These are phyloP conservation scores for Imleria badia DNA, from an alignment of 768 basidiomycete species.

Conservation along the genomic window DNA sequence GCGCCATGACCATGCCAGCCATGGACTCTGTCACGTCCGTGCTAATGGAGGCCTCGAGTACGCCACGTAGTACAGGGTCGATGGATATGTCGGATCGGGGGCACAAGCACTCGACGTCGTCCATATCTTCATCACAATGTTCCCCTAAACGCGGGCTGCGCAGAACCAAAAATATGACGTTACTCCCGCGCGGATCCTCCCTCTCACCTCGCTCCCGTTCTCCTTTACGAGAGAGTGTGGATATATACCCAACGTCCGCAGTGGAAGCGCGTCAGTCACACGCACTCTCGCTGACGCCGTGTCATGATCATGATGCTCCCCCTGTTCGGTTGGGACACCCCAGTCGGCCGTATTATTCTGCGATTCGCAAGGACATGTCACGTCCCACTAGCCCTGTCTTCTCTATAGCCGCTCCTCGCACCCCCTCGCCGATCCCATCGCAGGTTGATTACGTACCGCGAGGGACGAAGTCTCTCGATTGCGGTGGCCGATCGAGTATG, in stretches of 20 bases:
- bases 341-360: constrained; percentile 53
- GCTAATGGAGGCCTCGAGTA: constrained; percentile 19
- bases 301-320: constrained; percentile 21
- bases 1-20: constrained; percentile 12
- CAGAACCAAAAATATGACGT: constrained; percentile 38
- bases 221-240: constrained; percentile 23
- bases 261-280: constrained; percentile 22
- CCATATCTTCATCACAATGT: constrained; percentile 24
- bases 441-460: constrained; percentile 24
- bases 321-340: constrained; percentile 49
- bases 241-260: constrained; percentile 14
- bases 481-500: constrained; percentile 20
- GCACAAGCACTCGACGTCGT: constrained; percentile 21
- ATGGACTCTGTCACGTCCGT: constrained; percentile 23
- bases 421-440: constrained; percentile 27
- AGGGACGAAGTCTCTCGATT: constrained; percentile 36
- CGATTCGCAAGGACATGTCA: constrained; percentile 49
- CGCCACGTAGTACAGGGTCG: constrained; percentile 21
- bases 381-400: constrained; percentile 38
- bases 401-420: constrained; percentile 25
- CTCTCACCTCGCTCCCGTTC: constrained; percentile 21
- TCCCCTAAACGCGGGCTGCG: constrained; percentile 37
- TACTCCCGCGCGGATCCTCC: constrained; percentile 30
- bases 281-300: constrained; percentile 19
- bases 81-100: constrained; percentile 15